phyloP scores from a whole-genome alignment of 192 early-diverging fungal genomes.

The Backusella mclennaniae region DNA sequence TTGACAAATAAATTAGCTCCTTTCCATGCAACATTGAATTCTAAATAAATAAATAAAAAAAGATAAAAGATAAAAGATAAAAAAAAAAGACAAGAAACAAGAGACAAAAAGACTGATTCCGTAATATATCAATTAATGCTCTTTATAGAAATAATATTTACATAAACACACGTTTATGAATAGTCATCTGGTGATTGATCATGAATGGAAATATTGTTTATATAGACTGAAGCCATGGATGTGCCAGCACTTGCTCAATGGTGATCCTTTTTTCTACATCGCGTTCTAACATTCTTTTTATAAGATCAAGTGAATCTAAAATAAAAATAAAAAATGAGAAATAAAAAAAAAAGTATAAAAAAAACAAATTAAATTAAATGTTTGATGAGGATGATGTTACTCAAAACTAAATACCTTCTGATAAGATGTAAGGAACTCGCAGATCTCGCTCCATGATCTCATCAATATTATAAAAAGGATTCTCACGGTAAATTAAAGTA shows the following conservation, averaged over 20 bases:
- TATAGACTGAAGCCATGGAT: conserved; percentile 66
- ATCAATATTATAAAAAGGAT: conserved; percentile 65
- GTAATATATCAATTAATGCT: background rate
- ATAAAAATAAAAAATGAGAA: background rate
- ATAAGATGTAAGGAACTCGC: conserved; percentile 31
- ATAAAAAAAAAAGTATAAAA: background rate
- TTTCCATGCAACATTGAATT: background rate
- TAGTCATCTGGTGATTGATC: conserved; percentile 1
- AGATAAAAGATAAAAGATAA: background rate
- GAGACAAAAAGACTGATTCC: background rate
- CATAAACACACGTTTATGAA: background rate
- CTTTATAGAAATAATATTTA: conserved; percentile 6
- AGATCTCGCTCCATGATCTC: conserved; percentile 59
- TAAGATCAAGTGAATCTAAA: conserved; percentile 53
- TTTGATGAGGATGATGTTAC: background rate
- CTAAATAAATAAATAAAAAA: background rate
- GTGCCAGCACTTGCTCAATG: conserved; percentile 71
- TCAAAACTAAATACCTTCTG: conserved; percentile 26
- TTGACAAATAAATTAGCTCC: background rate
- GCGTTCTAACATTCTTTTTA: conserved; percentile 70
- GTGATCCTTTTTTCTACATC: conserved; percentile 68
- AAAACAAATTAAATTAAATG: background rate
- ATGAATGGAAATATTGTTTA: background rate
- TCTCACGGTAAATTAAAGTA: conserved; percentile 67
- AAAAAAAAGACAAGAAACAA: background rate